Percentiles rank a stretch among this genome's conserved stretches.
These are phyloP conservation scores for Botrytis squamosa DNA, from an alignment of 2,329 filamentous ascomycete species.

Conservation along the genomic window DNA sequence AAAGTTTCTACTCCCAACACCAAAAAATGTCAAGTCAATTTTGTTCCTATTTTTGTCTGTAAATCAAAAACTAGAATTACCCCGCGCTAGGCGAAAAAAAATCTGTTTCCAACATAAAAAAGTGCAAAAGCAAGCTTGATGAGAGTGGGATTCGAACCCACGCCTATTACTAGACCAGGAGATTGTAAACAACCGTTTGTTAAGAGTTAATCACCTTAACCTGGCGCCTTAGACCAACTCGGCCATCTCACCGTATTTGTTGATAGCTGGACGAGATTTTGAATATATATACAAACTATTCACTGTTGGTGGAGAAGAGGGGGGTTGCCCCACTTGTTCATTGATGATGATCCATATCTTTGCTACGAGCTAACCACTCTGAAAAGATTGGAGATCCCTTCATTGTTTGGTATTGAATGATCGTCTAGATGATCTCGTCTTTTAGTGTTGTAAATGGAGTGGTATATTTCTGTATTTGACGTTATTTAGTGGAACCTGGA, in stretches of 20 bases:
- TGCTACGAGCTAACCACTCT: background rate
- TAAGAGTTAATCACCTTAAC: background rate
- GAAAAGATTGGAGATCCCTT: background rate
- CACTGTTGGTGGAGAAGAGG: background rate
- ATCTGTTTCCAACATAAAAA: background rate
- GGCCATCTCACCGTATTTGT: background rate
- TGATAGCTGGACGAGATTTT: fast-evolving
- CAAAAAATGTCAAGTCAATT: background rate
- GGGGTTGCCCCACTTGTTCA: background rate
- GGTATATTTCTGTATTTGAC: background rate
- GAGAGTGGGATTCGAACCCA: constrained; percentile 14
- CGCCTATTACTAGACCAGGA: constrained; percentile 12
- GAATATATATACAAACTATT: fast-evolving
- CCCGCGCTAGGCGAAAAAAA: background rate
- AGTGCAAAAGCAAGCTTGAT: background rate
- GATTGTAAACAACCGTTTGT: background rate
- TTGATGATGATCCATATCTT: background rate
- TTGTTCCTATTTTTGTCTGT: background rate
- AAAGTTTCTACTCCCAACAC: background rate
- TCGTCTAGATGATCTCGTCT: background rate
- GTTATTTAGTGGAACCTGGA: background rate
- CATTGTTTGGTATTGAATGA: background rate
- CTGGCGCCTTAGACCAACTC: constrained; percentile 15
- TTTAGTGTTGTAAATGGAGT: background rate
- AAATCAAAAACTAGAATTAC: background rate